These are phyloP conservation scores for Huntiella bhutanensis DNA, from an alignment of 2,329 filamentous ascomycete species.

Conservation along the genomic window DNA sequence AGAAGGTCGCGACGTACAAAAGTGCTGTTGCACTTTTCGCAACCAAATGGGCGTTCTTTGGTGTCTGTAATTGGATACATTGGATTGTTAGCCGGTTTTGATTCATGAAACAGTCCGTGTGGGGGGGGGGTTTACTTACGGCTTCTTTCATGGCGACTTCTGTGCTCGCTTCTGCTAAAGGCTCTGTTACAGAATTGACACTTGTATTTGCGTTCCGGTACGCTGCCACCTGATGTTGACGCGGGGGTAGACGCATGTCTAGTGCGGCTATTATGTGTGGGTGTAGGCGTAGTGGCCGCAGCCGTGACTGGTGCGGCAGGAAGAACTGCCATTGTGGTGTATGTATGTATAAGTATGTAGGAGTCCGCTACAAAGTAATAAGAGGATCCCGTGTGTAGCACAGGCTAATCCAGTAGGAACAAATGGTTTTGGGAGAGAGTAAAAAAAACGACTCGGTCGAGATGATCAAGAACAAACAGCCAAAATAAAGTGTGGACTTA, in stretches of 20 bases:
- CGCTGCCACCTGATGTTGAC: not conserved
- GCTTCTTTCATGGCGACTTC: constrained; percentile 89
- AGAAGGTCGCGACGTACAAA: constrained; percentile 95
- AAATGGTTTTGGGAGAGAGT: too few relatives aligned
- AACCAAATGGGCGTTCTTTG: constrained; percentile 97
- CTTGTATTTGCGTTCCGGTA: constrained; percentile 96
- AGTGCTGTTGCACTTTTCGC: constrained; percentile 92
- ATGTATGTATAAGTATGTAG: constrained; percentile 41
- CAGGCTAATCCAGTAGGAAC: too few relatives aligned
- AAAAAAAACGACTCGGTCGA: too few relatives aligned
- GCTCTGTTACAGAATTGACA: constrained; percentile 97
- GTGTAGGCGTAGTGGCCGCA: constrained; percentile 55
- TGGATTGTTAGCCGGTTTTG: not conserved
- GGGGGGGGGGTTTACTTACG: constrained; percentile 46
- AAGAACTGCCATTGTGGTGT: constrained; percentile 46
- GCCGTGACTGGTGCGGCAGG: constrained; percentile 35
- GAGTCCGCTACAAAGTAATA: not conserved
- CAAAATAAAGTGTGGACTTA: not conserved
- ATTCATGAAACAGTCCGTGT: too few relatives aligned
- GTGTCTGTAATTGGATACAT: constrained; percentile 45
- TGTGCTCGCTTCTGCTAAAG: constrained; percentile 92
- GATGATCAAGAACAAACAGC: not conserved
- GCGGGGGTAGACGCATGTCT: constrained; percentile 2
- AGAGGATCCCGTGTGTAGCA: too few relatives aligned
- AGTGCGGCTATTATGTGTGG: constrained; percentile 30